A percentile compares a stretch with the other conserved stretches of the same genome.
Evolutionary conservation across 2,329 filamentous ascomycete species (phyloP).

Genomic region (Aaosphaeria pasadenensis): DNA sequence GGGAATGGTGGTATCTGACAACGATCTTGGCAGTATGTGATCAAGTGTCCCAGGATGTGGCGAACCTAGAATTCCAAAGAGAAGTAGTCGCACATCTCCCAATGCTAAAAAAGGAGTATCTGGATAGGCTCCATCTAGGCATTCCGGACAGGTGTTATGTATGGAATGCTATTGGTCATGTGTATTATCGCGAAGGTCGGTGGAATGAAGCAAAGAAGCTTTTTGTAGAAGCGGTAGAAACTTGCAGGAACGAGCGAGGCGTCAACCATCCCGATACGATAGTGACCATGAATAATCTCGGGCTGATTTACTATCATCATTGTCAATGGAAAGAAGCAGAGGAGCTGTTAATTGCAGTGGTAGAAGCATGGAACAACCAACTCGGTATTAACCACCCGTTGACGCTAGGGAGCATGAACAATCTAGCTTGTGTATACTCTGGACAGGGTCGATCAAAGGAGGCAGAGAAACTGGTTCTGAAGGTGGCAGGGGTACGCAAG

Average conservation of each 20-base stretch:
- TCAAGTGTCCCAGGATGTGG: background rate
- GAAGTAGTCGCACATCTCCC: background rate
- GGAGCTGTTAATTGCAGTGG: background rate
- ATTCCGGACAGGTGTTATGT: background rate
- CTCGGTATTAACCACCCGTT: background rate
- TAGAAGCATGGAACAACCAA: background rate
- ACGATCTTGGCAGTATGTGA: slow-evolving; percentile 1
- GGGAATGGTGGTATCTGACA: slow-evolving; percentile 3
- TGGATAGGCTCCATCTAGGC: background rate
- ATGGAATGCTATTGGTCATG: background rate
- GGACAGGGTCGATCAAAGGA: background rate
- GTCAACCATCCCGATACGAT: background rate
- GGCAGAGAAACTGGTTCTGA: background rate
- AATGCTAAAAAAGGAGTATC: background rate
- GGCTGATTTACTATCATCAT: background rate
- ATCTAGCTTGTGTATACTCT: background rate
- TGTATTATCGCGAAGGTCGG: background rate
- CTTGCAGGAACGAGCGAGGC: background rate
- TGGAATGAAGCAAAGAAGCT: background rate
- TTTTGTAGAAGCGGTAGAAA: background rate
- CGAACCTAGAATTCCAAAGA: background rate
- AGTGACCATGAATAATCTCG: background rate
- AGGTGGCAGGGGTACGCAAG: background rate
- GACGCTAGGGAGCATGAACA: background rate
- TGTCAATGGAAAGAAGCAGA: background rate